phyloP scores from a whole-genome alignment of 495 filamentous ascomycete genomes.

The Cryomyces minteri region DNA sequence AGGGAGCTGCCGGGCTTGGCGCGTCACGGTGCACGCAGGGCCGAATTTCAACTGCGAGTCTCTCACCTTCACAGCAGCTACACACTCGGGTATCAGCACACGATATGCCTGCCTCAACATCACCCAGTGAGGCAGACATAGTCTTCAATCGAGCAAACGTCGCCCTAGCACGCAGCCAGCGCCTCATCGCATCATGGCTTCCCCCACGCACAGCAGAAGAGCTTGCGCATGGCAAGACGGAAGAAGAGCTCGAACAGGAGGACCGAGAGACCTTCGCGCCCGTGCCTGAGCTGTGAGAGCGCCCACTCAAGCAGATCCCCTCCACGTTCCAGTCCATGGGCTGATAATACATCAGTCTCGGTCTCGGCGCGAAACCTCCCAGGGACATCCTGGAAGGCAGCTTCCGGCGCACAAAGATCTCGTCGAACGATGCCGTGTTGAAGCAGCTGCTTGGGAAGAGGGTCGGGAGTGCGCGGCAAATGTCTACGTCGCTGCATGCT shows the following conservation, averaged over 20 bases:
- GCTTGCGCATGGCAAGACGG: constrained; percentile 14
- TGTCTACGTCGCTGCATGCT: constrained; percentile 5
- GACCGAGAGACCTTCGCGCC: constrained; percentile 24
- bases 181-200: constrained; percentile 29
- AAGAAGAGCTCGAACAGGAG: constrained; percentile 13
- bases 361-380: constrained; percentile 26
- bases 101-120: neutral
- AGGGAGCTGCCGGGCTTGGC: neutral
- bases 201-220: constrained; percentile 28
- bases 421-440: constrained; percentile 24
- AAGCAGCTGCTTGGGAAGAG: constrained; percentile 27
- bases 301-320: neutral
- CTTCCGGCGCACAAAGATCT: constrained; percentile 18
- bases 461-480: constrained; percentile 1
- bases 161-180: constrained; percentile 24
- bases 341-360: constrained; percentile 17
- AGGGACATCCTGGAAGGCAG: constrained; percentile 20
- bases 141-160: constrained; percentile 26
- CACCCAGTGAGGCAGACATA: constrained; percentile 21
- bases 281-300: neutral
- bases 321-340: neutral
- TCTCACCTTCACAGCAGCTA: too few relatives aligned
- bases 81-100: neutral
- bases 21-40: neutral
- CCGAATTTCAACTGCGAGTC: too few relatives aligned